These are phyloP conservation scores for Theobroma grandiflorum DNA, from an alignment of 441 rosid species.

Conservation along the genomic window DNA sequence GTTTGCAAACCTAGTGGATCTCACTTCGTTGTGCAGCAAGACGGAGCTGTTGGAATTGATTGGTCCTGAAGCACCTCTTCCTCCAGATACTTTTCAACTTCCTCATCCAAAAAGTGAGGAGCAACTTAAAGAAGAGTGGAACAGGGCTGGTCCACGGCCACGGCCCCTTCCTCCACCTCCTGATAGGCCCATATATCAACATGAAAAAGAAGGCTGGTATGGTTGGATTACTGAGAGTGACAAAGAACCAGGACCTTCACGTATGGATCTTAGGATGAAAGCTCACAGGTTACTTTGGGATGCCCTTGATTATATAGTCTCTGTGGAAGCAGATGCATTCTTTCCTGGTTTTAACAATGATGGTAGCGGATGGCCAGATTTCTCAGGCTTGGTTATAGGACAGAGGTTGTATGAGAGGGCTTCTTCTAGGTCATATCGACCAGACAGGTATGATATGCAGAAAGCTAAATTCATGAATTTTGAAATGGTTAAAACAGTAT, in stretches of 20 bases:
- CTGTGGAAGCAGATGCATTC: slow-evolving; percentile 93
- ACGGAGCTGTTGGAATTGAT: slow-evolving; percentile 75
- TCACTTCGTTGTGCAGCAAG: slow-evolving; percentile 75
- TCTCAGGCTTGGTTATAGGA: slow-evolving; percentile 97
- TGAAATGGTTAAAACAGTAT: slow-evolving; percentile 13
- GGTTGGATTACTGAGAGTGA: slow-evolving; percentile 91
- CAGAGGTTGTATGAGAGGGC: slow-evolving; percentile 92
- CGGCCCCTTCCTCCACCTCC: slow-evolving; percentile 99
- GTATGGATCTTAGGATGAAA: slow-evolving; percentile 74
- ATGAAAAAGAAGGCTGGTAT: slow-evolving; percentile 99
- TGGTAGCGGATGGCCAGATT: slow-evolving; percentile 93
- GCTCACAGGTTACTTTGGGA: slow-evolving; percentile 97
- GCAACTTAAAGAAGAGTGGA: slow-evolving; percentile 88
- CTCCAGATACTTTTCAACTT: slow-evolving; percentile 50
- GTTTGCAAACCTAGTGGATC: slow-evolving; percentile 84
- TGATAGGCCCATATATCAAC: slow-evolving; percentile 86
- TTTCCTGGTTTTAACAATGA: slow-evolving; percentile 92
- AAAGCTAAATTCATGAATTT: slow-evolving; percentile 28
- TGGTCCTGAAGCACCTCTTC: slow-evolving; percentile 88
- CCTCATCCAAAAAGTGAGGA: slow-evolving; percentile 71
- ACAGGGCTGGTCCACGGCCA: slow-evolving; percentile 96
- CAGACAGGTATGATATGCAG: slow-evolving; percentile 69
- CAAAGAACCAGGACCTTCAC: slow-evolving; percentile 83
- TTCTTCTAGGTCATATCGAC: slow-evolving; percentile 77
- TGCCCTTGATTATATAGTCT: slow-evolving; percentile 92